Percentiles rank a stretch among this genome's conserved stretches.
Conservation (phyloP, 2,329 filamentous ascomycete species). For the Beauveria sp. region DNA sequence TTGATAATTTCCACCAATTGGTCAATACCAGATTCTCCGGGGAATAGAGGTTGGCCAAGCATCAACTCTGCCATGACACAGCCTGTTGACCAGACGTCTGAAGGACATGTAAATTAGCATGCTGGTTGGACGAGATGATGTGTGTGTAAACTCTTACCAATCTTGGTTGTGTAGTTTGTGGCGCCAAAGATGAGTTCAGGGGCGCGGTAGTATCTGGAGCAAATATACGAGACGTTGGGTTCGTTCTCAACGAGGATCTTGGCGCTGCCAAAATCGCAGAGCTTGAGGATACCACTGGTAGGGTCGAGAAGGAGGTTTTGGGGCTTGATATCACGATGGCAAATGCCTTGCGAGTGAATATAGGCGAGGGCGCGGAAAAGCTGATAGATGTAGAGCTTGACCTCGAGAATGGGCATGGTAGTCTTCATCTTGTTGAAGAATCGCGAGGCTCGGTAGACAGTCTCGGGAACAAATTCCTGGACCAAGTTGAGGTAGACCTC, state of each 20-base stretch:
- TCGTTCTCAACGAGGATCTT: constrained; percentile 99
- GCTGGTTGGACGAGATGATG: neutral
- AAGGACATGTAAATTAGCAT: constrained; percentile 52
- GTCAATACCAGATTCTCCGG: constrained; percentile 96
- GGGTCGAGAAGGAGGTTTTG: constrained; percentile 95
- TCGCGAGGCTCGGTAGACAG: constrained; percentile 92
- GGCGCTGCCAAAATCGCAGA: constrained; percentile 97
- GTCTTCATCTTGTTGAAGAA: constrained; percentile 99
- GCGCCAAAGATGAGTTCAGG: constrained; percentile 97
- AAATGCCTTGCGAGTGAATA: constrained; percentile 98
- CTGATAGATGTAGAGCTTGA: constrained; percentile 99
- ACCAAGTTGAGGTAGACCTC: constrained; percentile 98
- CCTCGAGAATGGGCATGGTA: constrained; percentile 96
- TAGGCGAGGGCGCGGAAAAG: constrained; percentile 97
- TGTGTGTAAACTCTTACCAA: constrained; percentile 59
- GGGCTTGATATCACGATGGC: constrained; percentile 97
- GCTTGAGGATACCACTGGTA: constrained; percentile 82
- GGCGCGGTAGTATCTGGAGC: constrained; percentile 96
- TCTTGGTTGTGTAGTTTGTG: constrained; percentile 99
- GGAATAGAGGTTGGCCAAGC: constrained; percentile 96
- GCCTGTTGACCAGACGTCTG: constrained; percentile 98
- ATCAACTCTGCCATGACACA: constrained; percentile 99
- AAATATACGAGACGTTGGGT: constrained; percentile 99
- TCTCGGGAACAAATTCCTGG: constrained; percentile 96
- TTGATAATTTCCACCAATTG: constrained; percentile 99